Base-by-base conservation (phyloP, 345 rosid species). In the Noccaea bulbosa region DNA sequence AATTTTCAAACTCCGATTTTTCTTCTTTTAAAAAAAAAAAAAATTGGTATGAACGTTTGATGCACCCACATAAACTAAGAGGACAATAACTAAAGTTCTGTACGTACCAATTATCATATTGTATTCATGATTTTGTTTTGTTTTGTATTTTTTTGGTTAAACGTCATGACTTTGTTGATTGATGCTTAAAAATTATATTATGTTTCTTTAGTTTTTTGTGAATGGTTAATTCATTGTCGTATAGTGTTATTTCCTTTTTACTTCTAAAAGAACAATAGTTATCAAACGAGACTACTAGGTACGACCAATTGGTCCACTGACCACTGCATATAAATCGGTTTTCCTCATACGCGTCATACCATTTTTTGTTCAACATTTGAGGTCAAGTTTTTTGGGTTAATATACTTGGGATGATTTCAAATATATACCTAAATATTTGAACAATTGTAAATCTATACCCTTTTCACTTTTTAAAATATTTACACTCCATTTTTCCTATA, bases 41-140 rank as follows among this genome's bases (percentile, higher is more conserved):
- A 24, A 14, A 41, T 15, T 53, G 15, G 33, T n/a, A 33, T n/a
- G 1, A 55, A 55, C 41, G 4, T 55, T 34, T 55, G 43, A 53
- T 34, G 8, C 7, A 53, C 20, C 32, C 45, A 32, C 20, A 1
- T 33, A 54, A 54, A 33, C 39, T 32, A 53, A 53, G 17, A 53
- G 6, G 58, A 52, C 57, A 52, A 30, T 30, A 52, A 12, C 17
- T 12, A 52, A 52, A 52, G 17, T 53, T 53, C 20, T n/a, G 11
- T 53, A 53, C 58, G 58, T 53, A 53, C 39, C 20, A 37, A 32
- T n/a, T 53, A 30, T 30, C 38, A 12, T 52, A 2, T 2, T 3
- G 20, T 15, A 20, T 10, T 30, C 38, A 52, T 52, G 38, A 52
- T 52, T 14, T 53, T 53, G 11, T 8, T 53, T 53, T 52, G 17